Percentiles rank a stretch among this genome's conserved stretches.
Evolutionary conservation across 2,329 filamentous ascomycete species (phyloP).

Genomic region (Botrytis fabae): DNA sequence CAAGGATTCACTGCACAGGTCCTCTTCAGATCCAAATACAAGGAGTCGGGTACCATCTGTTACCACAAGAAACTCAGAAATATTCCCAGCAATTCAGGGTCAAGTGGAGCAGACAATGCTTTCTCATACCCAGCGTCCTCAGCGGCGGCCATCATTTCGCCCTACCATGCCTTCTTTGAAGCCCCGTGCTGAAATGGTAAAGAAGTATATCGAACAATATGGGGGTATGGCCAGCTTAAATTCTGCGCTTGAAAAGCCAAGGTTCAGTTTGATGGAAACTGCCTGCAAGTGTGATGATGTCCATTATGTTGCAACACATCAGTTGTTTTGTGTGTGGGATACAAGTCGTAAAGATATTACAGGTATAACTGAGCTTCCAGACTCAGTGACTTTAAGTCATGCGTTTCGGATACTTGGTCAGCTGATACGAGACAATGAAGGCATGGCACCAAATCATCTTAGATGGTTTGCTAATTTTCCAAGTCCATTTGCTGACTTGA

Average conservation of each 20-base stretch:
- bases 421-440: conserved; percentile 49
- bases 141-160: conserved; percentile 27
- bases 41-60: background rate
- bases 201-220: conserved; percentile 33
- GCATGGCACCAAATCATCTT: conserved; percentile 44
- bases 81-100: background rate
- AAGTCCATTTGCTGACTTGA: conserved; percentile 35
- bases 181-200: conserved; percentile 31
- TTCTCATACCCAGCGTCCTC: conserved; percentile 26
- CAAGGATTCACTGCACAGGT: background rate
- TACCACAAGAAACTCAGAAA: background rate
- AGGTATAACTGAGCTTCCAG: conserved; percentile 41
- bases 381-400: conserved; percentile 29
- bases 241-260: conserved; percentile 46
- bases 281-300: conserved; percentile 58
- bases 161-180: conserved; percentile 32
- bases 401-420: conserved; percentile 44
- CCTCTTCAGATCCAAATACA: background rate
- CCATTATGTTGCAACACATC: conserved; percentile 66
- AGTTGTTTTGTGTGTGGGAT: conserved; percentile 61
- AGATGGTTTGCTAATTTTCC: conserved; percentile 53
- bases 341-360: conserved; percentile 34
- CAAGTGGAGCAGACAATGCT: background rate
- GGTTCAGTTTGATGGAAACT: conserved; percentile 55
- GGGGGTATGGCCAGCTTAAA: conserved; percentile 35